Evolutionary conservation across 176 grass and related monocot species (phyloP).

Genomic region (Ampelocalamus luodianensis): DNA sequence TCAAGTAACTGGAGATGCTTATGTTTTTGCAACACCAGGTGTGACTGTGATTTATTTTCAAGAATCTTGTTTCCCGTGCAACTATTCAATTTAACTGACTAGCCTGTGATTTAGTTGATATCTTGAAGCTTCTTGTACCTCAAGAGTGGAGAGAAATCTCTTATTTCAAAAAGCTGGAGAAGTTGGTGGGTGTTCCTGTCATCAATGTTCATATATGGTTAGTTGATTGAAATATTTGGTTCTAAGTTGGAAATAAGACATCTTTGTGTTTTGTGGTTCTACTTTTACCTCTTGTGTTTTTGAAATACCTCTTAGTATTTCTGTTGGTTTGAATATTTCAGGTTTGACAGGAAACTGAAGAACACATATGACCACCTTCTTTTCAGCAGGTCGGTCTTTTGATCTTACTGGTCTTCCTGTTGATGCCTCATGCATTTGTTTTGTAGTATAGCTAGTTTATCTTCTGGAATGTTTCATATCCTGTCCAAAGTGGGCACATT

Average conservation of each 20-base stretch:
- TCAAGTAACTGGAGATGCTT: constrained; percentile 87
- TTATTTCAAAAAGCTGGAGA: constrained; percentile 93
- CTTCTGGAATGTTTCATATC: constrained; percentile 14
- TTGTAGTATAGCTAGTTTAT: constrained; percentile 18
- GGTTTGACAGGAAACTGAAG: constrained; percentile 97
- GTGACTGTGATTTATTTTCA: constrained; percentile 25
- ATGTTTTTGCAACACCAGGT: constrained; percentile 93
- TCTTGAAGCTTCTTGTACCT: constrained; percentile 93
- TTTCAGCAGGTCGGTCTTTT: constrained; percentile 81
- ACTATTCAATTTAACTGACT: constrained; percentile 46
- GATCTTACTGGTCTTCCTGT: constrained; percentile 13
- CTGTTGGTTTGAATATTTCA: constrained; percentile 52
- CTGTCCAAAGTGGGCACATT: constrained; percentile 22
- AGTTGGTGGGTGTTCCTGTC: constrained; percentile 95
- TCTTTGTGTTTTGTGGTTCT: constrained; percentile 30
- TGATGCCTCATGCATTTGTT: constrained; percentile 37
- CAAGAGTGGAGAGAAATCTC: constrained; percentile 92
- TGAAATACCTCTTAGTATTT: constrained; percentile 22
- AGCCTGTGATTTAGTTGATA: constrained; percentile 82
- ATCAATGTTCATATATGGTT: constrained; percentile 99
- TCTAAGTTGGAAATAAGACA: constrained; percentile 32
- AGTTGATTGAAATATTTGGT: constrained; percentile 45
- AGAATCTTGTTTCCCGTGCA: constrained; percentile 36
- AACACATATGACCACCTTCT: constrained; percentile 94
- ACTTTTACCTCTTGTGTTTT: constrained; percentile 26